These are phyloP conservation scores for Rhododendron williamsianum DNA, from an alignment of 148 eudicot species.

Conservation along the genomic window DNA sequence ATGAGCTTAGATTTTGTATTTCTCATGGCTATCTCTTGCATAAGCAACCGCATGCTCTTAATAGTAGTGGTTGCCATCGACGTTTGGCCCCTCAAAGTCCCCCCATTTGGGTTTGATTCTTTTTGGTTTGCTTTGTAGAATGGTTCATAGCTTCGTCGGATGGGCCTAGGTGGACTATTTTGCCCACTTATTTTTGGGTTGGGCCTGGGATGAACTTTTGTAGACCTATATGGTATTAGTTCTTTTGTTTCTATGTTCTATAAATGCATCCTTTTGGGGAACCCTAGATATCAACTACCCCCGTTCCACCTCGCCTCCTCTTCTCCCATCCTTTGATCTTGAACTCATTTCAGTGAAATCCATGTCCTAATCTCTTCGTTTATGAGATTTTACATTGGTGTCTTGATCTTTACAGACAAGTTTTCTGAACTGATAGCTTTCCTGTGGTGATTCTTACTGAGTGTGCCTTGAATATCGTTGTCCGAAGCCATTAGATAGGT, in stretches of 20 bases:
- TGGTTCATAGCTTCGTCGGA: neutral
- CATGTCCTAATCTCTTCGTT: neutral
- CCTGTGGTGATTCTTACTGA: neutral
- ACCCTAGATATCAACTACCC: neutral
- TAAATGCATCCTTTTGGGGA: neutral
- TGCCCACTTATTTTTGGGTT: neutral
- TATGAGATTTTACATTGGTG: neutral
- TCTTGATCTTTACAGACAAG: neutral
- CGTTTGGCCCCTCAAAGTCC: neutral
- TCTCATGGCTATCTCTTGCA: neutral
- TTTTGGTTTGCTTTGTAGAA: neutral
- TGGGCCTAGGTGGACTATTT: neutral
- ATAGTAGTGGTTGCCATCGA: neutral
- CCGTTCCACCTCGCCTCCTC: neutral
- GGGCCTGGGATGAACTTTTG: neutral
- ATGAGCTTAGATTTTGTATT: neutral
- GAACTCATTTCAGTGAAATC: neutral
- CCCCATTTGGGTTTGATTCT: neutral
- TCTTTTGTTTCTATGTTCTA: neutral
- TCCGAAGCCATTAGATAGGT: neutral
- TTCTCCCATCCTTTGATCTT: neutral
- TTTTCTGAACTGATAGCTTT: neutral
- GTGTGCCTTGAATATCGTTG: neutral
- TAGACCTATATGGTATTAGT: neutral
- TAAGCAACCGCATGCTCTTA: neutral